phyloP scores from a whole-genome alignment of 495 filamentous ascomycete genomes.

The Mycothermus thermophilus region DNA sequence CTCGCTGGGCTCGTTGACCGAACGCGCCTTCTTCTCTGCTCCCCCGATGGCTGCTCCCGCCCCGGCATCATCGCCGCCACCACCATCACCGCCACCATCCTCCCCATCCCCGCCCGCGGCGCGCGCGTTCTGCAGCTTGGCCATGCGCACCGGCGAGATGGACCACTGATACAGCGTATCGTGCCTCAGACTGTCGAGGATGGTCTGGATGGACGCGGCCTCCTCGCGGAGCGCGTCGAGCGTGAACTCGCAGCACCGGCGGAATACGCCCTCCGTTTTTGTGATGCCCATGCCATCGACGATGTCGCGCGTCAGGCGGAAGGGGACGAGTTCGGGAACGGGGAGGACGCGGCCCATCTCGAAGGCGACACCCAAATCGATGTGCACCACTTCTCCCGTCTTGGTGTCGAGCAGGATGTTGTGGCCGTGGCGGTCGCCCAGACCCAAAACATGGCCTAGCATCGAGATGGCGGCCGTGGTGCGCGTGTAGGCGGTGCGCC shows the following conservation, averaged over 20 bases:
- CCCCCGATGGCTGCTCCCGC: background rate
- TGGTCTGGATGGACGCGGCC: constrained; percentile 89
- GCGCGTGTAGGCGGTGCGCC: constrained; percentile 75
- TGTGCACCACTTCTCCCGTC: constrained; percentile 89
- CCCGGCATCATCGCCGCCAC: background rate
- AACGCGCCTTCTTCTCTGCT: constrained; percentile 1
- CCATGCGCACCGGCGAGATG: constrained; percentile 74
- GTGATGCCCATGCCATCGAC: constrained; percentile 96
- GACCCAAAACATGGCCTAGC: constrained; percentile 79
- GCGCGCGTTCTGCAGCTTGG: constrained; percentile 41
- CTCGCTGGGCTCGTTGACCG: constrained; percentile 66
- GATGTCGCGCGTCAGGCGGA: constrained; percentile 86
- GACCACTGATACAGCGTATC: constrained; percentile 95
- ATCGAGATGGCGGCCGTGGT: constrained; percentile 92
- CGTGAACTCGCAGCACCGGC: constrained; percentile 93
- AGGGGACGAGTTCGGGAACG: constrained; percentile 88
- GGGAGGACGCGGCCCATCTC: constrained; percentile 89
- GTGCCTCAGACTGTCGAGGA: constrained; percentile 87
- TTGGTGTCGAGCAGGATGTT: constrained; percentile 88
- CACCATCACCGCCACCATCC: background rate
- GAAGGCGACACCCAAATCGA: constrained; percentile 91
- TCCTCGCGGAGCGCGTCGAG: constrained; percentile 86
- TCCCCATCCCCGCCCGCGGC: constrained; percentile 15
- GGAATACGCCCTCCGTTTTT: constrained; percentile 88
- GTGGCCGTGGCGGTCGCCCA: constrained; percentile 93